Evolutionary conservation across 2,329 filamentous ascomycete genomes (phyloP).

Genomic region (Aureobasidium sp.): DNA sequence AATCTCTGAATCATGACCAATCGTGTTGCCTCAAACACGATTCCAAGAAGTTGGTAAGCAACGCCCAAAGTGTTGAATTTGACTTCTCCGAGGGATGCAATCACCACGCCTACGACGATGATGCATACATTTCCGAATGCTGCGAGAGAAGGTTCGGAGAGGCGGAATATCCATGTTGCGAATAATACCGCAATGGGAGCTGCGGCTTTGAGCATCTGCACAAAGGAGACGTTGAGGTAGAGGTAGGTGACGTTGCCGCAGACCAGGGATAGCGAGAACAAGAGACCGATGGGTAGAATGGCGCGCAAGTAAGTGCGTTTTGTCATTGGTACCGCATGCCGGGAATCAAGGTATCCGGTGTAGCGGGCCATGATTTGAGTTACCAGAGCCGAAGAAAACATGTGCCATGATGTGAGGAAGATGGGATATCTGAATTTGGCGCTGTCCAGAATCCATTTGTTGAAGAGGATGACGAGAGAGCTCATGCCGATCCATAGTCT

Average conservation of each 20-base stretch:
- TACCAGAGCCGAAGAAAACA: slow-evolving; percentile 23
- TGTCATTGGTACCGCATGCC: slow-evolving; percentile 24
- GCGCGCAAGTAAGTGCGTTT: slow-evolving; percentile 22
- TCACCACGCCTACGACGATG: slow-evolving; percentile 22
- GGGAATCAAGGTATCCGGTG: slow-evolving; percentile 22
- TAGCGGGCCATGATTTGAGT: slow-evolving; percentile 24
- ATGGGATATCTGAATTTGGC: slow-evolving; percentile 51
- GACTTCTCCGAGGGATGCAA: slow-evolving; percentile 22
- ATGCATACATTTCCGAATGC: slow-evolving; percentile 22
- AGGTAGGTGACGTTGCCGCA: slow-evolving; percentile 25
- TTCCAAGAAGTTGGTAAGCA: slow-evolving; percentile 20
- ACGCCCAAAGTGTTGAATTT: slow-evolving; percentile 22
- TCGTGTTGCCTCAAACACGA: slow-evolving; percentile 21
- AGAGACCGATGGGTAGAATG: slow-evolving; percentile 24
- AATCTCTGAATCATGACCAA: slow-evolving; percentile 22
- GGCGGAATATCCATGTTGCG: slow-evolving; percentile 20
- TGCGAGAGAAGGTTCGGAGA: slow-evolving; percentile 18
- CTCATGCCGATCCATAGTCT: slow-evolving; percentile 72
- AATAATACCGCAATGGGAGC: slow-evolving; percentile 22
- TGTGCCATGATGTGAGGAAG: slow-evolving; percentile 25
- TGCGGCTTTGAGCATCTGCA: slow-evolving; percentile 26
- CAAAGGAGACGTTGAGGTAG: slow-evolving; percentile 24
- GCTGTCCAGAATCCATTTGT: slow-evolving; percentile 80
- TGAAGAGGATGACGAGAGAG: slow-evolving; percentile 80
- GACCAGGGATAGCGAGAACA: slow-evolving; percentile 22